Evolutionary conservation across 2,329 filamentous ascomycete genomes (phyloP), one percentile per base, ranked within the genome.

Genomic region (Pestalotiopsis sp.): DNA sequence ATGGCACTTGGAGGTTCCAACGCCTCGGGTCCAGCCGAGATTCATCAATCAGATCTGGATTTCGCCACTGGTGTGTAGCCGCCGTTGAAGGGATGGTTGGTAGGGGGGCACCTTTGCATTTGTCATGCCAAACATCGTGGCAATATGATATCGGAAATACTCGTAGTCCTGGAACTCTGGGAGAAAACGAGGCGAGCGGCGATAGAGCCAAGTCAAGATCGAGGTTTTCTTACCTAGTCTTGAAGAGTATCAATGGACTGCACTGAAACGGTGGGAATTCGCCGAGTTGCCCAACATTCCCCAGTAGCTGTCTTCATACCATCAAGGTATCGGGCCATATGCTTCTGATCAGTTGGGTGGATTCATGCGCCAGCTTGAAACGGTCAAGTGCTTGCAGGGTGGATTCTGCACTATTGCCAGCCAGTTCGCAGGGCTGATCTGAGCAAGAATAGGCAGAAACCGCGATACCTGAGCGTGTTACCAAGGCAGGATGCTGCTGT

Each of bases 61-160:
- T 62, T 62, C n/a, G 59, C 59, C 59, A 62, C 59, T 62, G 59
- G 59, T 36, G 59, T 20, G 6, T 59, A 36, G 23, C 57, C 23
- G 57, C 23, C 25, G 57, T 52, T n/a, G 17, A 52, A 17, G 45
- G 45, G 45, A n/a, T 59, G 23, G 17, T n/a, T 59, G 57, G n/a
- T n/a, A n/a, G 45, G 13, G 45, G 14, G 45, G 14, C 45, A 52
- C 13, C 1, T 49, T 49, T 49, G 41, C 13, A n/a, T 14, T 49
- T 49, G 41, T 14, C 41, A 49, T 52, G 45, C 11, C 17, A 52
- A n/a, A 23, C 45, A 6, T 20, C 45, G 45, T 52, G 45, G 14
- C 45, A 52, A 52, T 23, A 17, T 6, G 45, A 9, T 20, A 36
- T 52, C 45, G 45, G 45, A 4, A 9, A 23, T 23, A 23, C 23